A percentile compares a stretch with the other conserved stretches of the same genome.
Evolutionary conservation across 2,329 filamentous ascomycete species (phyloP).

Genomic region (Colletotrichum musae): DNA sequence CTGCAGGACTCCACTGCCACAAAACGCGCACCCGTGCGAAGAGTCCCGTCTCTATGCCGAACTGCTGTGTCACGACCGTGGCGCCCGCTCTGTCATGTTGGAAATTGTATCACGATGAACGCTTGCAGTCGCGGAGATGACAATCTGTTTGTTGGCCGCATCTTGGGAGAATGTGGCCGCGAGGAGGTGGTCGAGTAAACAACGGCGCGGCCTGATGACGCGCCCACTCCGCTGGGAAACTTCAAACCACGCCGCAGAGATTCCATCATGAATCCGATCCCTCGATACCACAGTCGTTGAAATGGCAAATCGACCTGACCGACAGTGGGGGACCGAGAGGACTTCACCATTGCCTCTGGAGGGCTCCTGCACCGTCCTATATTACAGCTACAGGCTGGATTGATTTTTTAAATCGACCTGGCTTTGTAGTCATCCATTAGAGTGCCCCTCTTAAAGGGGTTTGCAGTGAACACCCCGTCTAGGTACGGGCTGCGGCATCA

Average conservation of each 20-base stretch:
- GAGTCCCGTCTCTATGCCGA: slow-evolving; percentile 19
- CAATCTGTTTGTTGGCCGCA: neutral
- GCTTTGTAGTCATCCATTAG: too few relatives aligned
- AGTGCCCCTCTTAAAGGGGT: too few relatives aligned
- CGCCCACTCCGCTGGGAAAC: too few relatives aligned
- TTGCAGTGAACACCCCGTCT: neutral
- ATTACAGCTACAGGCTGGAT: neutral
- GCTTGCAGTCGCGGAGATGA: neutral
- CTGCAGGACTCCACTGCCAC: slow-evolving; percentile 25
- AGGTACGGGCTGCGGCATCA: neutral
- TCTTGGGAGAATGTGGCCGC: too few relatives aligned
- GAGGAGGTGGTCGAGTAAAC: too few relatives aligned
- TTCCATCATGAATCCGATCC: too few relatives aligned
- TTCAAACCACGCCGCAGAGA: too few relatives aligned
- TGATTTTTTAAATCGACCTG: too few relatives aligned
- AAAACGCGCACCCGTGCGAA: slow-evolving; percentile 19
- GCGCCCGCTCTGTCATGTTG: slow-evolving; percentile 6
- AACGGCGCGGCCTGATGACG: too few relatives aligned
- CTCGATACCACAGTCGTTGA: too few relatives aligned
- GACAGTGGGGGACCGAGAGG: neutral
- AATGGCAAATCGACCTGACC: neutral
- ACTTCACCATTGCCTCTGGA: neutral
- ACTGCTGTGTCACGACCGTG: slow-evolving; percentile 22
- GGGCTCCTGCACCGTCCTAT: neutral
- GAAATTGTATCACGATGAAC: neutral